Evolutionary conservation across 192 early-diverging fungal genomes (phyloP).

Genomic region (Gorgonomyces haynaldii): DNA sequence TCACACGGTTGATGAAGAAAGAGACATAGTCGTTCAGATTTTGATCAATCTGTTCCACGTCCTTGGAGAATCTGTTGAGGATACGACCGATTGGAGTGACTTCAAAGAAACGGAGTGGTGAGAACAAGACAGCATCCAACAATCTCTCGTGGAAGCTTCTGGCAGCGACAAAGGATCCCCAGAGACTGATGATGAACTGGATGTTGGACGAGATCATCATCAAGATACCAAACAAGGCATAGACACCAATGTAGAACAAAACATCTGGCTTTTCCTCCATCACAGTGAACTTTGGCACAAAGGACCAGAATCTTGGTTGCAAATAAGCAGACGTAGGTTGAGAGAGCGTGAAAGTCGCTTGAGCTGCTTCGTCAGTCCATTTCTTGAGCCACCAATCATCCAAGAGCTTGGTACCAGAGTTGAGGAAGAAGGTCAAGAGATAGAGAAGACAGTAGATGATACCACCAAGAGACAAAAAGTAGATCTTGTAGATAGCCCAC

Average conservation of each 20-base stretch:
- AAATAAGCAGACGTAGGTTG: not conserved
- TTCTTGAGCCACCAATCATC: conserved; percentile 30
- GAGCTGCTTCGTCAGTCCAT: conserved; percentile 25
- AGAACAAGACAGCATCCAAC: conserved; percentile 20
- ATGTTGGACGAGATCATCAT: conserved; percentile 11
- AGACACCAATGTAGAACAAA: conserved; percentile 20
- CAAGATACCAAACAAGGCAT: conserved; percentile 18
- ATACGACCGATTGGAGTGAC: conserved; percentile 33
- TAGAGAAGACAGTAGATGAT: conserved; percentile 10
- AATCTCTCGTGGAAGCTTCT: conserved; percentile 19
- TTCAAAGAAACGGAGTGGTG: conserved; percentile 37
- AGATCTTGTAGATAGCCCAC: conserved; percentile 22
- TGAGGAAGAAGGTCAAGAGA: conserved; percentile 9
- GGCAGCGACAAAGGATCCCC: conserved; percentile 21
- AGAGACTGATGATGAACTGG: conserved; percentile 1
- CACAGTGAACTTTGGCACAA: not conserved
- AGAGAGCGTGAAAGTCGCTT: not conserved
- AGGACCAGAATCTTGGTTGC: not conserved
- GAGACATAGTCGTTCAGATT: conserved; percentile 34
- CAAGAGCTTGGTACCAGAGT: conserved; percentile 4
- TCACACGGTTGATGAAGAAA: conserved; percentile 37
- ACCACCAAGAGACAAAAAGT: conserved; percentile 31
- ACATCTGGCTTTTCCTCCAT: not conserved
- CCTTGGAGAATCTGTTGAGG: conserved; percentile 73
- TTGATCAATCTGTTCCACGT: conserved; percentile 76